phyloP scores from a whole-genome alignment of 225 moss, liverwort and hornwort species.

The Asterella californica region DNA sequence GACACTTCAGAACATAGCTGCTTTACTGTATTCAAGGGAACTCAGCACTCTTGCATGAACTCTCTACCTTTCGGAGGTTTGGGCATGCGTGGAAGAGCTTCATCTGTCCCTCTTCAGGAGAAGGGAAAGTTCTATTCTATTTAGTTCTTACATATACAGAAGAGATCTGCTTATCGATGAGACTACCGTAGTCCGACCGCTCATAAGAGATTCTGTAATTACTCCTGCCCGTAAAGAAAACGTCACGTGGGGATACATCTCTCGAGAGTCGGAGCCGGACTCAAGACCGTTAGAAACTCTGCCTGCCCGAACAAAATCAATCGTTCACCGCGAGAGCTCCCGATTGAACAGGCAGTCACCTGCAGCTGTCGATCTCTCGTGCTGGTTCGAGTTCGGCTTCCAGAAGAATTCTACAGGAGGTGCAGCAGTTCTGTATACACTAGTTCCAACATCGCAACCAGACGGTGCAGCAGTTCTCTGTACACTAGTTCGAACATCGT shows the following conservation, averaged over 20 bases:
- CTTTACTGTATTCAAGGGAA: background rate
- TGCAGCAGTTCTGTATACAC: no score
- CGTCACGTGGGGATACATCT: background rate
- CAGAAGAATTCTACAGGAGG: no score
- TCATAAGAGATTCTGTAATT: background rate
- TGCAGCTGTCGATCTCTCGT: background rate
- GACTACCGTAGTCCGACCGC: no score
- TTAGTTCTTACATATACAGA: no score
- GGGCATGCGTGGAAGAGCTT: constrained; percentile 7
- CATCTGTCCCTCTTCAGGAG: background rate
- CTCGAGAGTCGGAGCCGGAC: no score
- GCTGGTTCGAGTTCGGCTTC: background rate
- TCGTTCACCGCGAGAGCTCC: background rate
- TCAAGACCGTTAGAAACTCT: background rate
- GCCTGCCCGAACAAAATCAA: background rate
- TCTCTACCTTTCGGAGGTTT: background rate
- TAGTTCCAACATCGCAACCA: no score
- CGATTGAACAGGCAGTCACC: background rate
- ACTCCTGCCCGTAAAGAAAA: background rate
- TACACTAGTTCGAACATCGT: no score
- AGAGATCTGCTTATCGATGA: no score
- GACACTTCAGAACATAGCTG: background rate
- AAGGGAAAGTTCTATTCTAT: background rate
- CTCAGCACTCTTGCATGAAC: constrained; percentile 7
- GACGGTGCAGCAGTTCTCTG: no score